Conservation (phyloP, 495 filamentous ascomycete species). For the Tuber calosporum region DNA sequence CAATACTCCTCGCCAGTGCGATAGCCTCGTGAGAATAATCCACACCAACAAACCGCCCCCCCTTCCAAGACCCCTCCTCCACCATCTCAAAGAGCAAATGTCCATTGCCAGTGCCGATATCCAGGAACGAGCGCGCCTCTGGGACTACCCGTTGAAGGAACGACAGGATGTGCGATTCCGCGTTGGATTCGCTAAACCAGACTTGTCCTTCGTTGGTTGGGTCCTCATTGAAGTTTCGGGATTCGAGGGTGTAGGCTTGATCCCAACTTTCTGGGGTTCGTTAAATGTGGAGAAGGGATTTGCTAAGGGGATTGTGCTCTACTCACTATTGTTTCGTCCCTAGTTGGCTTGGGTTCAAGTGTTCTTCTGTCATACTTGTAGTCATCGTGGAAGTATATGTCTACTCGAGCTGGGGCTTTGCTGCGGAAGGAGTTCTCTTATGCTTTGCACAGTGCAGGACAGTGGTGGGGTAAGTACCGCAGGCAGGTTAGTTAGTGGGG, state of each 20-base stretch:
- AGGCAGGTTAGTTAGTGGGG: slow-evolving; percentile 14
- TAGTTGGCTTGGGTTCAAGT: slow-evolving; percentile 56
- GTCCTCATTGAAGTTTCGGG: slow-evolving; percentile 56
- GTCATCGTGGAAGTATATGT: not conserved
- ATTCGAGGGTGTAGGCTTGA: slow-evolving; percentile 54
- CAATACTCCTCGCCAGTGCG: slow-evolving; percentile 56
- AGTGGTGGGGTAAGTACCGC: slow-evolving; percentile 19
- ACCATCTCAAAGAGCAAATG: slow-evolving; percentile 71
- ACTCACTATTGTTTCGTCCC: slow-evolving; percentile 66
- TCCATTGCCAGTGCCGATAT: slow-evolving; percentile 86
- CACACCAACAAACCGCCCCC: slow-evolving; percentile 62
- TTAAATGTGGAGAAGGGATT: not conserved
- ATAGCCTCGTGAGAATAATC: slow-evolving; percentile 76
- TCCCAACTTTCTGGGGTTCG: slow-evolving; percentile 55
- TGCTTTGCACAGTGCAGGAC: not conserved
- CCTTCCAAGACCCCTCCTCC: slow-evolving; percentile 46
- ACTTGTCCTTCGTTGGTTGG: slow-evolving; percentile 60
- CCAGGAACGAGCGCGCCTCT: slow-evolving; percentile 51
- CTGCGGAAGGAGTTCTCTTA: slow-evolving; percentile 3
- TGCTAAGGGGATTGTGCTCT: not conserved
- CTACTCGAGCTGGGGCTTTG: not conserved
- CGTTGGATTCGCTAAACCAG: slow-evolving; percentile 69
- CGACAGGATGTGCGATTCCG: slow-evolving; percentile 54
- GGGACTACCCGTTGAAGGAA: slow-evolving; percentile 48
- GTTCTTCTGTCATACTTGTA: slow-evolving; percentile 11